Percentiles rank a stretch among this genome's conserved stretches.
These are phyloP conservation scores for Skeletonema tropicum DNA, from an alignment of 108 stramenopile genomes.

Conservation along the genomic window DNA sequence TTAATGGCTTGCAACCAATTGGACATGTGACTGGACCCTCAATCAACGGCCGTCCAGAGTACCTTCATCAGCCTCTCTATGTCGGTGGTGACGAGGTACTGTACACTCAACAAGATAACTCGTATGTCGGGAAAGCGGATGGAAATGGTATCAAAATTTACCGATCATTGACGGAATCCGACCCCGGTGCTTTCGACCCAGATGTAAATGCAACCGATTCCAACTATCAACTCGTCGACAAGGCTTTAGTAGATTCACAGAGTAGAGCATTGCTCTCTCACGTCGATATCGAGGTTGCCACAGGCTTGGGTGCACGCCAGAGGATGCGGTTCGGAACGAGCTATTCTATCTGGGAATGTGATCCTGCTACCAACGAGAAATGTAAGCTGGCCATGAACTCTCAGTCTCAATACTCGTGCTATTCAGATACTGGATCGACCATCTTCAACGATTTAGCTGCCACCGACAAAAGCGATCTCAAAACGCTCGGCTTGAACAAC, in stretches of 20 bases:
- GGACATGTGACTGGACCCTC: constrained; percentile 50
- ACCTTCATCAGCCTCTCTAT: constrained; percentile 54
- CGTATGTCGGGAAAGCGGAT: constrained; percentile 38
- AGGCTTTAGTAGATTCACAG: constrained; percentile 28
- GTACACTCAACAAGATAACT: constrained; percentile 51
- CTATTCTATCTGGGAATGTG: constrained; percentile 60
- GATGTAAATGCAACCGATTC: constrained; percentile 15
- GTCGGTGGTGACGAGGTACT: constrained; percentile 47
- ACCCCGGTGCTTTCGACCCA: constrained; percentile 48
- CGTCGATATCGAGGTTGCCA: constrained; percentile 53
- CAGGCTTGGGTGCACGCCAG: constrained; percentile 51
- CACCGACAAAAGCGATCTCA: constrained; percentile 35
- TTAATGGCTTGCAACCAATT: constrained; percentile 53
- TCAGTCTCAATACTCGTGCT: constrained; percentile 36
- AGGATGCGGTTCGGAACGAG: constrained; percentile 57
- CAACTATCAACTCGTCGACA: constrained; percentile 48
- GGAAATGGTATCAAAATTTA: constrained; percentile 63
- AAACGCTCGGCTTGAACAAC: constrained; percentile 27
- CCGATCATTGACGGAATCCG: constrained; percentile 31
- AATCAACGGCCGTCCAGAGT: constrained; percentile 53
- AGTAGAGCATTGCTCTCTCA: constrained; percentile 38
- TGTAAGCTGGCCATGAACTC: constrained; percentile 40
- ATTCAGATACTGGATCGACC: constrained; percentile 24
- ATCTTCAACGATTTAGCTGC: constrained; percentile 17
- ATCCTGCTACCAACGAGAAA: constrained; percentile 50